Base-by-base conservation (phyloP, 306 rosid species). In the Dryas drummondii region DNA sequence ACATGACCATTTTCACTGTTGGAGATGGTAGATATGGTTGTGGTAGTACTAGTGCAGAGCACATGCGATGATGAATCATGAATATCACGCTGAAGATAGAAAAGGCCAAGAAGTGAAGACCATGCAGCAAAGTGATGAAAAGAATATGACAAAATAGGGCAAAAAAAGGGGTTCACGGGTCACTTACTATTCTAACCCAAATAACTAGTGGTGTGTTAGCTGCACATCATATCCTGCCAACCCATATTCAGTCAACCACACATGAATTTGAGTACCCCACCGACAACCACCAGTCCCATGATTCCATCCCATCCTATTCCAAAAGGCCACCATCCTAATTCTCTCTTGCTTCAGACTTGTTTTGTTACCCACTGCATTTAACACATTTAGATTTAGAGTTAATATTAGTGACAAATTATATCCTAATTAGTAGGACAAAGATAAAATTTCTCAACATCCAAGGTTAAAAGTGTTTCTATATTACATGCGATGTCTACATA, bases 201-300 rank as follows among this genome's bases (percentile, higher is more conserved):
- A 19, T 19, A 19, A 19, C 22, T 19, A 48, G 51, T 71, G 62
- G 62, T 69, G 26, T 58, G 8, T 62, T 55, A 37, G 47, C 37
- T 40, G 10, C 40, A 15, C 10, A n/a, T 10, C 86, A 65, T 71
- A 51, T 64, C 72, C 71, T 75, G 54, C 82, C 89, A 83, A 69
- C 52, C 4, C 37, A 27, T 15, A 22, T 56, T 40, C 82, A 71
- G 37, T 27, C 2, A 27, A 27, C 37, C 37, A 27, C 37, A 1
- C 37, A 27, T 27, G 37, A 59, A 46, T 17, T 46, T 16, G 26
- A 40, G 37, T 27, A 27, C 2, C 8, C 45, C 17, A 40, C 17
- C 70, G 14, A 41, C 78, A 56, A 37, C 72, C 76, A 9, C 13
- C 14, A 66, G 37, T 27, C 37, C 37, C 37, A 27, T 27, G 2